These are phyloP conservation scores for Sporothrix inflata DNA, from an alignment of 2,329 filamentous ascomycete genomes.

Conservation along the genomic window DNA sequence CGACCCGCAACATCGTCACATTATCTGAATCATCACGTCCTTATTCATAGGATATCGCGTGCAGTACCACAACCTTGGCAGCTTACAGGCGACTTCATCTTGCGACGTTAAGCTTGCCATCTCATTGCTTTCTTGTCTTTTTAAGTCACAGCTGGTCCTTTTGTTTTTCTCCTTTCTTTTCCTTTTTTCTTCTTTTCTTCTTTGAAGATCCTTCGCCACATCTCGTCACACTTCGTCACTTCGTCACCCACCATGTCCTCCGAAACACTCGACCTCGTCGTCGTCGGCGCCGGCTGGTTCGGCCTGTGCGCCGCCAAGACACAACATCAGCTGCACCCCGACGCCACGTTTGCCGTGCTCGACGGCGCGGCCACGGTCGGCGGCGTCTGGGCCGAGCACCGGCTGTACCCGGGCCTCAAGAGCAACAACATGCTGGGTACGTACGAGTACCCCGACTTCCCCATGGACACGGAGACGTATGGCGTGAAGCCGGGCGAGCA, in stretches of 20 bases:
- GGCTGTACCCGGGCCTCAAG: constrained; percentile 70
- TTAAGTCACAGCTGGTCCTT: background rate
- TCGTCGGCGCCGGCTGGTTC: constrained; percentile 52
- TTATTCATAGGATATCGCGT: no score
- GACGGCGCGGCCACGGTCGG: constrained; percentile 63
- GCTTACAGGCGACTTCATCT: background rate
- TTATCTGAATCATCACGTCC: background rate
- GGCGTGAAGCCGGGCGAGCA: constrained; percentile 51
- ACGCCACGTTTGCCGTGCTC: constrained; percentile 59
- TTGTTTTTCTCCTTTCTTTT: background rate
- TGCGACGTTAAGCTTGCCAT: background rate
- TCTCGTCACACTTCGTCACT: background rate
- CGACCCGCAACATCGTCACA: background rate
- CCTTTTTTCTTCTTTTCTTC: background rate
- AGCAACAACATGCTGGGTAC: constrained; percentile 75
- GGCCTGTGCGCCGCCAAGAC: constrained; percentile 66
- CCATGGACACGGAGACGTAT: constrained; percentile 63
- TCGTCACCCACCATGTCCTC: constrained; percentile 19
- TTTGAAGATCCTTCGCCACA: background rate
- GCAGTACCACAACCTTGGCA: background rate
- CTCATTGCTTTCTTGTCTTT: background rate
- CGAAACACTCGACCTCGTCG: constrained; percentile 52
- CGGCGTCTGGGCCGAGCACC: constrained; percentile 70
- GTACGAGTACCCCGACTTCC: constrained; percentile 75
- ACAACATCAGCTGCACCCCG: constrained; percentile 61